phyloP scores from a whole-genome alignment of 78 protist genomes.

The Dictyostelium purpureum region DNA sequence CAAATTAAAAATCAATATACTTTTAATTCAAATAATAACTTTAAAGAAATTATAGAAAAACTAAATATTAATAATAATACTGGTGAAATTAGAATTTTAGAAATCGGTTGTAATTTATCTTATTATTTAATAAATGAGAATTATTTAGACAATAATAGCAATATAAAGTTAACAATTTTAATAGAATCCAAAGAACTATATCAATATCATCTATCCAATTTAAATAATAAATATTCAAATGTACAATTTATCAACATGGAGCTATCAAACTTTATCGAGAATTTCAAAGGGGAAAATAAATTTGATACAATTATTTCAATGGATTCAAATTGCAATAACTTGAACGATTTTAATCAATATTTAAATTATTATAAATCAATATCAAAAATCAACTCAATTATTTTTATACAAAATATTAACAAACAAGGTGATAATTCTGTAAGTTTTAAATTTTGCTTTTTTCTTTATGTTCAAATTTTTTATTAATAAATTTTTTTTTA shows the following conservation, averaged over 20 bases:
- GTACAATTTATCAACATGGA: not conserved
- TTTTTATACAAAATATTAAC: slow-evolving; percentile 17
- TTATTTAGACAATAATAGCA: not conserved
- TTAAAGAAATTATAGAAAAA: not conserved
- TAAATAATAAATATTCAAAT: not conserved
- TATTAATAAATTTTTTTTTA: not conserved
- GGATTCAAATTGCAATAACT: not conserved
- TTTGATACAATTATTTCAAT: slow-evolving; percentile 5
- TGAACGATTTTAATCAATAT: not conserved
- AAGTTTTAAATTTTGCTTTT: not conserved
- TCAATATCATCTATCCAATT: not conserved
- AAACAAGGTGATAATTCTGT: not conserved
- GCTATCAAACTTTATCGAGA: not conserved
- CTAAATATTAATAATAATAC: not conserved
- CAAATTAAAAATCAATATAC: not conserved
- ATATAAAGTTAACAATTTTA: not conserved
- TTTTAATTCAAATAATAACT: not conserved
- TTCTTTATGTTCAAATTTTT: not conserved
- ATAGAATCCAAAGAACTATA: not conserved
- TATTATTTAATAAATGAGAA: not conserved
- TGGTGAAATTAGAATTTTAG: not conserved
- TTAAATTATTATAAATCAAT: not conserved
- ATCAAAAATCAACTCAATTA: not conserved
- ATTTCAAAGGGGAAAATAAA: not conserved
- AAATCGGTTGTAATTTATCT: not conserved